phyloP scores from a whole-genome alignment of 345 rosid species.

The Eucalyptus tenuipes region DNA sequence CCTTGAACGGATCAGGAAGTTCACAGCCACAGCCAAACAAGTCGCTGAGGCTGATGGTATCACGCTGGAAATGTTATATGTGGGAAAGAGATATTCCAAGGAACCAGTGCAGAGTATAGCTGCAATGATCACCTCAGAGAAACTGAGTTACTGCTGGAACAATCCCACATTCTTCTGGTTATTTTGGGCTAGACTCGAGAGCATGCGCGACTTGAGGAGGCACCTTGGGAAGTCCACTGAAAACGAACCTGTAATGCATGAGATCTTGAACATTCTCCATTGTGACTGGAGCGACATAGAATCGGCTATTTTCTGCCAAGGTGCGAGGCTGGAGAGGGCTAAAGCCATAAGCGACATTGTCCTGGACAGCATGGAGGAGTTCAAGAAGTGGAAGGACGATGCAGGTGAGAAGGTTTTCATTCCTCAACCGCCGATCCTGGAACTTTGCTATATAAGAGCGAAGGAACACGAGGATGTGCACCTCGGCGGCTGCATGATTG shows the following conservation, averaged over 20 bases:
- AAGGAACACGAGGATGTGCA: too few relatives aligned
- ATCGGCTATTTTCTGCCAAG: constrained; percentile 7
- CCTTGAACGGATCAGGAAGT: constrained; percentile 15
- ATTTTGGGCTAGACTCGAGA: constrained; percentile 23
- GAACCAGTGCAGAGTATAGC: background rate
- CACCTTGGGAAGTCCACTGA: background rate
- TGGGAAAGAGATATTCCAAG: too few relatives aligned
- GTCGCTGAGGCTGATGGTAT: background rate
- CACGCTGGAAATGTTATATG: too few relatives aligned
- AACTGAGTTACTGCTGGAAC: background rate
- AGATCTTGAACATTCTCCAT: constrained; percentile 2
- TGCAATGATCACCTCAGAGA: background rate
- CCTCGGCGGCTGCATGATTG: too few relatives aligned
- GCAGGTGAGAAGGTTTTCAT: too few relatives aligned
- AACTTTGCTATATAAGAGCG: too few relatives aligned
- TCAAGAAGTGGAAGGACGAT: too few relatives aligned
- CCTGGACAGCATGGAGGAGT: background rate
- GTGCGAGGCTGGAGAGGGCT: background rate
- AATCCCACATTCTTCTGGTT: background rate
- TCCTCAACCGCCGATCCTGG: too few relatives aligned
- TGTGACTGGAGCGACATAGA: constrained; percentile 2
- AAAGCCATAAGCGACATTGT: background rate
- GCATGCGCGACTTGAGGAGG: constrained; percentile 7
- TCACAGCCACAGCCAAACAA: background rate
- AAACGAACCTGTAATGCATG: background rate